These are phyloP conservation scores for Achlya hypogyna DNA, from an alignment of 352 stramenopile species.

Conservation along the genomic window DNA sequence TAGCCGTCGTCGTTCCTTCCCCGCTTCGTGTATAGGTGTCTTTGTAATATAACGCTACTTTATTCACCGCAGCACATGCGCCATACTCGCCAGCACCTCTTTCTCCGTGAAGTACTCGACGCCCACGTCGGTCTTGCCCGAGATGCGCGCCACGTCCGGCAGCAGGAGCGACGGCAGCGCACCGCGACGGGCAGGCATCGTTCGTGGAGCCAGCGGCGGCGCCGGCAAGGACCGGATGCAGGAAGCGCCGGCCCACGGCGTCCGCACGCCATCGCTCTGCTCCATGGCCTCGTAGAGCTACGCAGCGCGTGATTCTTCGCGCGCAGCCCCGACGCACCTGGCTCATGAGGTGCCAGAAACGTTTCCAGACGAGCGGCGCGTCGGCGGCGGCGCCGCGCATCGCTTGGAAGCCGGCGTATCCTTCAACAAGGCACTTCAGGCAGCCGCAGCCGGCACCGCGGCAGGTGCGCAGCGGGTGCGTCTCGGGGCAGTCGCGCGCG, in stretches of 20 bases:
- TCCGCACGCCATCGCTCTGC: slow-evolving; percentile 39
- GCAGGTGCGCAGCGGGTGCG: slow-evolving; percentile 54
- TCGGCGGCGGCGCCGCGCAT: slow-evolving; percentile 38
- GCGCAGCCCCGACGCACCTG: slow-evolving; percentile 23
- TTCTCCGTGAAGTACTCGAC: neutral
- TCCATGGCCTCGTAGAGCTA: slow-evolving; percentile 49
- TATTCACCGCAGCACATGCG: neutral
- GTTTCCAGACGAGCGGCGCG: slow-evolving; percentile 47
- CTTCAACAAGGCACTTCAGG: slow-evolving; percentile 73
- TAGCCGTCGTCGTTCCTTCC: neutral
- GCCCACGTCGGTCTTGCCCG: neutral
- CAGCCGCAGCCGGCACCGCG: slow-evolving; percentile 68
- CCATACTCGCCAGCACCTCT: neutral
- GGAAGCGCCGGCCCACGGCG: neutral
- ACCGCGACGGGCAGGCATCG: slow-evolving; percentile 30
- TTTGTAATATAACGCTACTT: slow-evolving; percentile 11
- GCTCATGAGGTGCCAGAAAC: slow-evolving; percentile 77
- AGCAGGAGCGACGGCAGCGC: slow-evolving; percentile 64
- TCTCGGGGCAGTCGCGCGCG: slow-evolving; percentile 32
- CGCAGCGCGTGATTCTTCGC: neutral
- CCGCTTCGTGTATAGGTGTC: neutral
- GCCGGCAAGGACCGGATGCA: slow-evolving; percentile 26
- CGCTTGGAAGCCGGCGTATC: slow-evolving; percentile 68
- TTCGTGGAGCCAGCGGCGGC: slow-evolving; percentile 33
- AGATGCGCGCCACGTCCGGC: slow-evolving; percentile 50